Evolutionary conservation across 208 protist species (phyloP).

Genomic region (Crithidia brevicula): DNA sequence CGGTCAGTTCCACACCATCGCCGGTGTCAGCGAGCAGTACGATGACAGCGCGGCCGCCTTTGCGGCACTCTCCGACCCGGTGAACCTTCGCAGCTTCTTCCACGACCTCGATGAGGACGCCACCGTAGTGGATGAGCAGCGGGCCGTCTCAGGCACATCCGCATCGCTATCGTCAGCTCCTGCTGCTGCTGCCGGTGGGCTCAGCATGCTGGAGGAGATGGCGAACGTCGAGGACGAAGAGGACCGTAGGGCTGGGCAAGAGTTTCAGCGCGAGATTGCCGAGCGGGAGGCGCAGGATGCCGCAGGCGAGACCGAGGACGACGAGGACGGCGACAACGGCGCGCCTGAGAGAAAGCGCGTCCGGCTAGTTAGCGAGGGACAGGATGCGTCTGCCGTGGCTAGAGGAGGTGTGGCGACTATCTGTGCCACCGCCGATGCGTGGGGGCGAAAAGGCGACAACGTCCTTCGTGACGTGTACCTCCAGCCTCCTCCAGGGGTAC

Average conservation of each 20-base stretch:
- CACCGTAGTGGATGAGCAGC: slow-evolving; percentile 34
- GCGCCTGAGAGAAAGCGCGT: neutral
- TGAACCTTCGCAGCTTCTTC: slow-evolving; percentile 87
- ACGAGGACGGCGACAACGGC: slow-evolving; percentile 14
- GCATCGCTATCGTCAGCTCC: no score
- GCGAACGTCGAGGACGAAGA: slow-evolving; percentile 78
- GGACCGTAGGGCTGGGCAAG: slow-evolving; percentile 63
- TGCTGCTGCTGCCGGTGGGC: neutral
- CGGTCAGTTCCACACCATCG: slow-evolving; percentile 91
- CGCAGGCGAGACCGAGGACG: slow-evolving; percentile 38
- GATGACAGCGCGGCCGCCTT: slow-evolving; percentile 75
- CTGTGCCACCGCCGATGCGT: no score
- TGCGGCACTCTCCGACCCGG: slow-evolving; percentile 65
- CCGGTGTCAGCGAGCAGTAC: slow-evolving; percentile 54
- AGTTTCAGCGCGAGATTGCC: slow-evolving; percentile 66
- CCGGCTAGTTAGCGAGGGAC: neutral
- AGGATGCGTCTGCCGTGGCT: no score
- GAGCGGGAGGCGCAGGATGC: slow-evolving; percentile 57
- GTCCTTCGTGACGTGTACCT: slow-evolving; percentile 6
- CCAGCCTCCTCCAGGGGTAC: neutral
- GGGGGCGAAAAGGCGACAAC: slow-evolving; percentile 2
- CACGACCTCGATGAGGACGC: slow-evolving; percentile 89
- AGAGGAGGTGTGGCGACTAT: no score
- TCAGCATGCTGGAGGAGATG: slow-evolving; percentile 69
- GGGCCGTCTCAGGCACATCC: no score